phyloP scores from a whole-genome alignment of 2,329 filamentous ascomycete species.

The Aspergillus felis region DNA sequence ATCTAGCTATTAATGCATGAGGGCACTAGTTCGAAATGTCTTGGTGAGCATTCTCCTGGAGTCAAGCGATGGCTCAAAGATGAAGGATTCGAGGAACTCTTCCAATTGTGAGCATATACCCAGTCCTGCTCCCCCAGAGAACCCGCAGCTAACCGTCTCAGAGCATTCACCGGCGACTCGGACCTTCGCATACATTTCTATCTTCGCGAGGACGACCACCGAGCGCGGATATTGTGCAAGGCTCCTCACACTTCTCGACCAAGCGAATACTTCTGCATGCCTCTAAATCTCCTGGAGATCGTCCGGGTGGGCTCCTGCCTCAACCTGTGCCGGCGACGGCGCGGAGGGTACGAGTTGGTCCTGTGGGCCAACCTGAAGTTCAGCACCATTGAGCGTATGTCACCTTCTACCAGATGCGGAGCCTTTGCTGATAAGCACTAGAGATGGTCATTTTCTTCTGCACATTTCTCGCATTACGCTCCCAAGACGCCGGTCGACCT shows the following conservation, averaged over 20 bases:
- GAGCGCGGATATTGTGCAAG: slow-evolving; percentile 53
- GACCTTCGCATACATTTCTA: slow-evolving; percentile 50
- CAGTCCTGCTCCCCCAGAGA: not conserved
- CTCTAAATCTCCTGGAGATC: slow-evolving; percentile 45
- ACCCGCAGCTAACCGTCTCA: slow-evolving; percentile 12
- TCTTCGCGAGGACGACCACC: slow-evolving; percentile 48
- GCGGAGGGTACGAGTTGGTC: slow-evolving; percentile 38
- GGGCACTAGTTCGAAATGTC: slow-evolving; percentile 31
- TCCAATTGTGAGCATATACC: slow-evolving; percentile 33
- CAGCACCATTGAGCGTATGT: slow-evolving; percentile 50
- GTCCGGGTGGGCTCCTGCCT: slow-evolving; percentile 36
- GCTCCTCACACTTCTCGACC: slow-evolving; percentile 38
- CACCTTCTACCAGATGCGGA: not conserved
- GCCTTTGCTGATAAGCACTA: slow-evolving; percentile 18
- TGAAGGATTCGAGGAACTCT: slow-evolving; percentile 34
- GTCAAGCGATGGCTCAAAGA: slow-evolving; percentile 29
- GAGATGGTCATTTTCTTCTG: slow-evolving; percentile 57
- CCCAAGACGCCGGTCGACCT: slow-evolving; percentile 47
- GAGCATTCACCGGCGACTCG: slow-evolving; percentile 45
- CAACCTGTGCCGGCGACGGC: slow-evolving; percentile 35
- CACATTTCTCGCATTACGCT: slow-evolving; percentile 55
- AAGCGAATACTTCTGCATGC: slow-evolving; percentile 48
- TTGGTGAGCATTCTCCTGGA: slow-evolving; percentile 25
- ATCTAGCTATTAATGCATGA: not conserved
- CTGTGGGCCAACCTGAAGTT: slow-evolving; percentile 56